These are phyloP conservation scores for Fusarium chlamydosporum DNA, from an alignment of 2,329 filamentous ascomycete genomes.

Conservation along the genomic window DNA sequence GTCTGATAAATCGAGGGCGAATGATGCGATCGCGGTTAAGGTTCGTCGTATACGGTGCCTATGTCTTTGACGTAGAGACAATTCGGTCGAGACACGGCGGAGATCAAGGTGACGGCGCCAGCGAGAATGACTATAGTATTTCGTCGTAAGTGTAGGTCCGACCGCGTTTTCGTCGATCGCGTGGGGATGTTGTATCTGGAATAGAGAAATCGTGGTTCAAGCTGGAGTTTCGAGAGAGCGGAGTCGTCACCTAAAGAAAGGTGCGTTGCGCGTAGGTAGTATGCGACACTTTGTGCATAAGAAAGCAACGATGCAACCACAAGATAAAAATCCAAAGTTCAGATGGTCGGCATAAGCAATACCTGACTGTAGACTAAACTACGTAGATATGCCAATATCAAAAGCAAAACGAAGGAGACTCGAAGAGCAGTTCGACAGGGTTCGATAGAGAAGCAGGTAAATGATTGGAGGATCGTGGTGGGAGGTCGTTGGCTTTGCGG, in stretches of 20 bases:
- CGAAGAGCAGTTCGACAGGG: conserved; percentile 46
- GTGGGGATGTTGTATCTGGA: conserved; percentile 18
- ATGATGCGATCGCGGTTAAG: conserved; percentile 36
- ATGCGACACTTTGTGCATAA: conserved; percentile 39
- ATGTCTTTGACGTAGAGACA: conserved; percentile 17
- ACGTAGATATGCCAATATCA: conserved; percentile 33
- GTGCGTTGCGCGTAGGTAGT: conserved; percentile 45
- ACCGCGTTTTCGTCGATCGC: conserved; percentile 26
- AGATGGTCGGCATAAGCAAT: conserved; percentile 37
- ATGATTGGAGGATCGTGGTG: conserved; percentile 48
- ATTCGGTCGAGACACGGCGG: conserved; percentile 10
- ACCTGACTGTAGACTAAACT: conserved; percentile 25
- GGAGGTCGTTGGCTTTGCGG: conserved; percentile 38
- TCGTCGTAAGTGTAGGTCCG: conserved; percentile 11
- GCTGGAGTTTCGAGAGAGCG: conserved; percentile 36
- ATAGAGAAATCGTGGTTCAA: conserved; percentile 29
- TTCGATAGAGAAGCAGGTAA: conserved; percentile 42
- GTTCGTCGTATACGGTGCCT: conserved; percentile 22
- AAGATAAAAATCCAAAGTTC: conserved; percentile 2
- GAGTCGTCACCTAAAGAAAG: conserved; percentile 36
- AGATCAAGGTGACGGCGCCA: background rate
- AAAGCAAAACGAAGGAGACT: conserved; percentile 49
- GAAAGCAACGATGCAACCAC: conserved; percentile 18
- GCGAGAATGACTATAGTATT: conserved; percentile 1
- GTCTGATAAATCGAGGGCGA: conserved; percentile 28